phyloP scores from a whole-genome alignment of 1,139 yeast species.

The Diutina catenulata region DNA sequence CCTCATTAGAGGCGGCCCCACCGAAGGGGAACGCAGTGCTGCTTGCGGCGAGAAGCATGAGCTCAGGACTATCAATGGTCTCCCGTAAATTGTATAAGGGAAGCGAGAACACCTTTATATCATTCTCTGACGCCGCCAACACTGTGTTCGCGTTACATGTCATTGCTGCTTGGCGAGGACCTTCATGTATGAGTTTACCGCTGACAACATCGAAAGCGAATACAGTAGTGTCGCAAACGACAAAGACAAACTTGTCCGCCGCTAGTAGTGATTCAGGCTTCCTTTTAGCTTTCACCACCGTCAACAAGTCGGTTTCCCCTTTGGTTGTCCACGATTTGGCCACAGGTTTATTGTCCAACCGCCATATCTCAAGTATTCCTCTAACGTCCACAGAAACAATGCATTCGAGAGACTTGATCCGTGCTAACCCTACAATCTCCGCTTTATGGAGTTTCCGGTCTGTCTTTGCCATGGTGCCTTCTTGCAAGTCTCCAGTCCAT shows the following conservation, averaged over 20 bases:
- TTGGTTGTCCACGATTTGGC: constrained; percentile 26
- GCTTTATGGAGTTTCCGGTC: too few species aligned
- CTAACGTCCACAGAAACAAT: constrained; percentile 25
- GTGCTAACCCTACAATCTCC: too few species aligned
- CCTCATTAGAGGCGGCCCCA: constrained; percentile 9
- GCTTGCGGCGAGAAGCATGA: constrained; percentile 13
- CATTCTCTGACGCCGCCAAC: constrained; percentile 18
- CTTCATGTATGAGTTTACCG: constrained; percentile 18
- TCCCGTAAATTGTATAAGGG: constrained; percentile 24
- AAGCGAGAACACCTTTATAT: constrained; percentile 21
- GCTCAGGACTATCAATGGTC: constrained; percentile 18
- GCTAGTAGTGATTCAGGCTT: constrained; percentile 13
- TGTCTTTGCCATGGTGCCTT: too few species aligned
- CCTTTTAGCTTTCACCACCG: constrained; percentile 21
- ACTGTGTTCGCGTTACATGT: constrained; percentile 13
- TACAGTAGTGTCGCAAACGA: constrained; percentile 18
- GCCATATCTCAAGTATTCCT: constrained; percentile 39
- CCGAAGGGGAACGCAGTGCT: constrained; percentile 25
- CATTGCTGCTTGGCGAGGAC: constrained; percentile 13
- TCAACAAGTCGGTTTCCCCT: constrained; percentile 31
- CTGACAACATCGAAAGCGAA: constrained; percentile 20
- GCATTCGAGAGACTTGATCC: too few species aligned
- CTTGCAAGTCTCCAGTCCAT: too few species aligned
- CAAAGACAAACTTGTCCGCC: constrained; percentile 15
- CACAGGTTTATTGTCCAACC: constrained; percentile 11